Evolutionary conservation across 1,284 basidiomycete species (phyloP).

Genomic region (Pascua guehoae): DNA sequence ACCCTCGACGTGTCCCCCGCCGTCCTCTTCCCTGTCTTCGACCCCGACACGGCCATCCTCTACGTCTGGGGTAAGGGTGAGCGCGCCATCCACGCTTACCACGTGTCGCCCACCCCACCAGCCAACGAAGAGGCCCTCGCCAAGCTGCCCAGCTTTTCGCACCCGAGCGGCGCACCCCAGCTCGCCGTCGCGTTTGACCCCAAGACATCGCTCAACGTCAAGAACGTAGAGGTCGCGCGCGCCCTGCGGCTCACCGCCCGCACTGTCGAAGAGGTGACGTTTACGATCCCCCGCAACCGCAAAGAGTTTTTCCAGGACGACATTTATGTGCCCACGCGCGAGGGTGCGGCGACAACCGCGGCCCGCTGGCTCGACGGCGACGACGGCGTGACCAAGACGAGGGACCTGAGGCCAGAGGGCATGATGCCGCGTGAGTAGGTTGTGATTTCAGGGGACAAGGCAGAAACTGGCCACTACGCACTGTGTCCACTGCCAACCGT

Average conservation of each 20-base stretch:
- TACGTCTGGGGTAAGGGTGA: slow-evolving; percentile 53
- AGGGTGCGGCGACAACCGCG: slow-evolving; percentile 27
- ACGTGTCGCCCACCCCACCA: slow-evolving; percentile 37
- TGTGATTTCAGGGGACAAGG: no score
- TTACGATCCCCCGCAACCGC: slow-evolving; percentile 50
- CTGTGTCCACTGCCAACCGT: no score
- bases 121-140: slow-evolving; percentile 27
- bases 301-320: slow-evolving; percentile 55
- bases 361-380: slow-evolving; percentile 43
- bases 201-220: slow-evolving; percentile 48
- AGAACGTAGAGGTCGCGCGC: slow-evolving; percentile 49
- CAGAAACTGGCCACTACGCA: no score
- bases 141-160: slow-evolving; percentile 46
- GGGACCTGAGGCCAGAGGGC: slow-evolving; percentile 43
- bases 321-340: slow-evolving; percentile 48
- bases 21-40: slow-evolving; percentile 51
- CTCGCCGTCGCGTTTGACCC: slow-evolving; percentile 48
- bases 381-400: slow-evolving; percentile 7
- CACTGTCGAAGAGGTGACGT: slow-evolving; percentile 50
- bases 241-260: slow-evolving; percentile 46
- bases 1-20: slow-evolving; percentile 52
- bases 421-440: slow-evolving; percentile 44
- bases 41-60: slow-evolving; percentile 51
- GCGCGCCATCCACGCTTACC: slow-evolving; percentile 48
- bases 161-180: slow-evolving; percentile 36